These are phyloP conservation scores for Pulicaria dysenterica DNA, from an alignment of 129 eudicot genomes.

Conservation along the genomic window DNA sequence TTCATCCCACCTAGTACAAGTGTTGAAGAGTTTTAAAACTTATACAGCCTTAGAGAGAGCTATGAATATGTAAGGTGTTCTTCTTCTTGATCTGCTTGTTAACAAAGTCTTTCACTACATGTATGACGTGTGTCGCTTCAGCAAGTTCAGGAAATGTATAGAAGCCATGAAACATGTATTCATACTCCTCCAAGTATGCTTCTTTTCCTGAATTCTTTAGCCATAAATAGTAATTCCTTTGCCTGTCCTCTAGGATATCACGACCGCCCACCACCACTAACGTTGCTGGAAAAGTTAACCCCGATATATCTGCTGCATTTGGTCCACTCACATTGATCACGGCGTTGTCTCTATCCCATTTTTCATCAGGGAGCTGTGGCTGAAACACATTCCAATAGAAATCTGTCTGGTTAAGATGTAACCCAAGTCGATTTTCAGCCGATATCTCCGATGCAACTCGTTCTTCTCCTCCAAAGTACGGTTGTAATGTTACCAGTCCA, in stretches of 20 bases:
- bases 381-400: conserved; percentile 1
- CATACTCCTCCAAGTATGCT: conserved; percentile 41
- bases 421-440: background rate
- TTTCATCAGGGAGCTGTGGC: conserved; percentile 15
- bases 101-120: too few species aligned
- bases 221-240: conserved; percentile 31
- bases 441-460: conserved; percentile 21
- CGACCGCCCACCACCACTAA: conserved; percentile 38
- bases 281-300: conserved; percentile 25
- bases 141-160: conserved; percentile 38
- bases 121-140: conserved; percentile 7
- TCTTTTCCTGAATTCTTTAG: conserved; percentile 3
- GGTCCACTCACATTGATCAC: conserved; percentile 37
- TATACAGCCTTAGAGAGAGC: too few species aligned
- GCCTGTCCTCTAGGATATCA: conserved; percentile 46
- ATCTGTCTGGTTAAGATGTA: background rate
- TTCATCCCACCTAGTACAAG: too few species aligned
- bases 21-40: too few species aligned
- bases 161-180: conserved; percentile 42
- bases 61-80: too few species aligned
- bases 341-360: conserved; percentile 33
- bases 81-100: too few species aligned
- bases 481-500: conserved; percentile 34
- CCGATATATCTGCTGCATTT: conserved; percentile 14
- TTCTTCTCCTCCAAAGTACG: conserved; percentile 35